phyloP scores from a whole-genome alignment of 306 rosid species.

The Cajanus cajan region DNA sequence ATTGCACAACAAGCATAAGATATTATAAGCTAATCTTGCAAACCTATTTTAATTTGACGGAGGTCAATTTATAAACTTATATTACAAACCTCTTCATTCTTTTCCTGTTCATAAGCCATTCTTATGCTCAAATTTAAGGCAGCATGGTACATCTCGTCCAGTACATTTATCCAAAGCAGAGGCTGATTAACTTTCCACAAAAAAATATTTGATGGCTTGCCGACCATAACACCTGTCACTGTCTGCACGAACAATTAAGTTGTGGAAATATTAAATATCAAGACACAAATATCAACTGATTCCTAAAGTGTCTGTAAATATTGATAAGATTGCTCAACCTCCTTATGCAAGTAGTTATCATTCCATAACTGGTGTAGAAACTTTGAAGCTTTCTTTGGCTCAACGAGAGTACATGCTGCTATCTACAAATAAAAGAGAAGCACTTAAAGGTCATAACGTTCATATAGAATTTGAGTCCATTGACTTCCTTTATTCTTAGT shows the following conservation, averaged over 20 bases:
- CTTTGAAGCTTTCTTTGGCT: slow-evolving; percentile 74
- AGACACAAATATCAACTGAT: not conserved
- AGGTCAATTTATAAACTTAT: not conserved
- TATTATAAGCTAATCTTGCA: not conserved
- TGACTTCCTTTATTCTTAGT: not conserved
- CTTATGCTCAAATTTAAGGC: slow-evolving; percentile 76
- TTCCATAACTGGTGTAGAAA: slow-evolving; percentile 70
- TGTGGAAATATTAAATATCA: slow-evolving; percentile 3
- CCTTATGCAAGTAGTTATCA: slow-evolving; percentile 82
- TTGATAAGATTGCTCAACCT: slow-evolving; percentile 51
- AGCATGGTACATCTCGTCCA: slow-evolving; percentile 92
- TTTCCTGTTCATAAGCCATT: slow-evolving; percentile 58
- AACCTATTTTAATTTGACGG: not conserved
- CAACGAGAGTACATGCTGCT: slow-evolving; percentile 71
- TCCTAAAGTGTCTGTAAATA: not conserved
- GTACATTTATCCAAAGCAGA: slow-evolving; percentile 58
- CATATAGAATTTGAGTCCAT: not conserved
- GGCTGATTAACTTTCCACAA: slow-evolving; percentile 80
- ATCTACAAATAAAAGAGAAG: slow-evolving; percentile 45
- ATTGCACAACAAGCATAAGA: slow-evolving; percentile 3
- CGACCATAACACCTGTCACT: slow-evolving; percentile 24
- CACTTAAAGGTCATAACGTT: not conserved
- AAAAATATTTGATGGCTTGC: slow-evolving; percentile 20
- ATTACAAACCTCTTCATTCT: slow-evolving; percentile 62
- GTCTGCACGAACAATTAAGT: slow-evolving; percentile 55